Evolutionary conservation across 164 flowering plant genomes (phyloP), one percentile per base, ranked within the genome.

Genomic region (Dillenia suffruticosa): DNA sequence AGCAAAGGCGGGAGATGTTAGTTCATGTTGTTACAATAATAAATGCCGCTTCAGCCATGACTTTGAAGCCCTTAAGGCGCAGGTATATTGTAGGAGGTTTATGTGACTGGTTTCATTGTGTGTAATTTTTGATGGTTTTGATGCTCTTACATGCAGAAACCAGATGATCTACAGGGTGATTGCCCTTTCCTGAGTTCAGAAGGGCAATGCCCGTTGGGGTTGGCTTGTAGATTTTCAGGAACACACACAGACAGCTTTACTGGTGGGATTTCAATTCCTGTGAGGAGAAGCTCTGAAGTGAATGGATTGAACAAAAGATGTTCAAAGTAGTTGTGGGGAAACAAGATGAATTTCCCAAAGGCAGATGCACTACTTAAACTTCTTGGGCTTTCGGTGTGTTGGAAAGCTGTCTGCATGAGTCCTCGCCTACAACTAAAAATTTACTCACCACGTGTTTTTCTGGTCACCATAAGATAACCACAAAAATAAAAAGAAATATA

Each of bases 251-350:
- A 71, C 55, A 78, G 67, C 46, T 51, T 24, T 57, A 26, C 59
- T 45, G 62, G 49, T 14, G 88, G 66, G 45, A 16, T 51, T 44
- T 49, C 13, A 45, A 59, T 46, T 55, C 53, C 24, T 40, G 65
- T 17, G 43, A 77, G 68, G 74, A 76, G 64, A 56, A 62, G 43
- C 58, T 76, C 81, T 56, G 96, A 94, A 78, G 57, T 85, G 24
- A 94, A 91, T 78, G 84, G 80, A 32, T 70, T 94, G 74, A 89
- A 58, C 8, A 94, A 92, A 92, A 74, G 97, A 88, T 70, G 81
- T 84, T 59, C 99, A 94, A 87, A 82, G 80, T 88, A 89, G 57
- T 67, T 94, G 66, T 94, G 99, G 99, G 90, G 87, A 72, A 86
- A 89, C 59, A 88, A 86, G 60, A 77, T 81, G 86, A 74, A 50